Percentiles rank a stretch among this genome's conserved stretches.
phyloP scores from a whole-genome alignment of 179 eudicot species.

The Nepenthes alata region DNA sequence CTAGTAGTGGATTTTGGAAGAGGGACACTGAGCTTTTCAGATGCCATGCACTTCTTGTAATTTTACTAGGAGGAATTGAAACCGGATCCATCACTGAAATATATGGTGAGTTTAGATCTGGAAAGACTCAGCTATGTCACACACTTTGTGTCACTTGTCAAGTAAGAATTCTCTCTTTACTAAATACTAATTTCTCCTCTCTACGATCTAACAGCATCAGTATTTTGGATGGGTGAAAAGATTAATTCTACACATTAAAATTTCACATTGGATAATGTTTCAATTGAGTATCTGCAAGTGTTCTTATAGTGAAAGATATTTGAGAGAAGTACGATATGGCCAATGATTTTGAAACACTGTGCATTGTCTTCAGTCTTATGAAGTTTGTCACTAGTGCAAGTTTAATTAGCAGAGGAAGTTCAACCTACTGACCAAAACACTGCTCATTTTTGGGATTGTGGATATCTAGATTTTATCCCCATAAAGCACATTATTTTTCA shows the following conservation, averaged over 20 bases:
- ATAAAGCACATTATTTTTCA: neutral
- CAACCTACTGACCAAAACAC: neutral
- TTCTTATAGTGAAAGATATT: neutral
- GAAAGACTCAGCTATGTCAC: conserved; percentile 97
- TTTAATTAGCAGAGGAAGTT: neutral
- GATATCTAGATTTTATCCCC: neutral
- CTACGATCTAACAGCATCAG: neutral
- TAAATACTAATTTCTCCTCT: neutral
- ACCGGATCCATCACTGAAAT: conserved; percentile 92
- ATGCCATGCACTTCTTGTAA: conserved; percentile 6
- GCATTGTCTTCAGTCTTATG: no score
- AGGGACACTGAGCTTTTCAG: neutral
- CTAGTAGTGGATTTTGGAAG: neutral
- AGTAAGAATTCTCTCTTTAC: conserved; percentile 26
- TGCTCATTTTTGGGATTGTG: neutral
- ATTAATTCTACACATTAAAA: no score
- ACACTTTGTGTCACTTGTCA: conserved; percentile 95
- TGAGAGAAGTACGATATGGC: no score
- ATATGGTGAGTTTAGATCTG: conserved; percentile 94
- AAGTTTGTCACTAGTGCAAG: neutral
- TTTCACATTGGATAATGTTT: neutral
- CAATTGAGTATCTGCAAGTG: neutral
- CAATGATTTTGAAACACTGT: no score
- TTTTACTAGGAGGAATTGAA: conserved; percentile 67
- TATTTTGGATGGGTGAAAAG: no score